Evolutionary conservation across 495 filamentous ascomycete genomes (phyloP).

Genomic region (Tuber brumale): DNA sequence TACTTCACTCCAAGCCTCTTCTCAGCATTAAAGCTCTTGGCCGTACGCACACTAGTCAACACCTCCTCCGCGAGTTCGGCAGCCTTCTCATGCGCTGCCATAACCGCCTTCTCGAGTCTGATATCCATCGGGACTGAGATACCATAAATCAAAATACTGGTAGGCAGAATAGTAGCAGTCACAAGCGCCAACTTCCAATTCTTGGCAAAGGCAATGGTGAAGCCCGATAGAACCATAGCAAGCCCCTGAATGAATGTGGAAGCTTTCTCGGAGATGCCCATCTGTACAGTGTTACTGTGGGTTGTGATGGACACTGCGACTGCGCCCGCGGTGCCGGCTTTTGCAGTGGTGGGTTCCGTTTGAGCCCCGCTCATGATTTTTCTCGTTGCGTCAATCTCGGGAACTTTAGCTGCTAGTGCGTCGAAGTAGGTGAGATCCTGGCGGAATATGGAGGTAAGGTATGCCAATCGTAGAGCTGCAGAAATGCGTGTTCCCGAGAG

Average conservation of each 20-base stretch:
- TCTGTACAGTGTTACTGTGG: constrained; percentile 58
- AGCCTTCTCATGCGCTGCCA: constrained; percentile 55
- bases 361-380: background rate
- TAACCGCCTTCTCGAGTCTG: constrained; percentile 52
- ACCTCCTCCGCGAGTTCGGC: constrained; percentile 57
- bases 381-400: constrained; percentile 20
- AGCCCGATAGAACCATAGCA: constrained; percentile 49
- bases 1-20: constrained; percentile 51
- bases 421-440: constrained; percentile 53
- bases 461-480: constrained; percentile 50
- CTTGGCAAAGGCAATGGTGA: constrained; percentile 53
- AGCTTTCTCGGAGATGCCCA: constrained; percentile 61
- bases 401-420: constrained; percentile 20
- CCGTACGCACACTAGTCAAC: constrained; percentile 53
- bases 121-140: constrained; percentile 53
- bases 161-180: constrained; percentile 52
- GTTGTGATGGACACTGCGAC: constrained; percentile 56
- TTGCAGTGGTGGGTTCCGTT: background rate
- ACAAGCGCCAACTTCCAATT: constrained; percentile 55
- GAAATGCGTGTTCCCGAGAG: constrained; percentile 53
- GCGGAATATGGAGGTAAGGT: constrained; percentile 50
- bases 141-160: constrained; percentile 54
- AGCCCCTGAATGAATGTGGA: constrained; percentile 50
- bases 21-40: constrained; percentile 60
- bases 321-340: constrained; percentile 27